These are phyloP conservation scores for Paramecium caudatum DNA, from an alignment of 73 alveolate species.

Conservation along the genomic window DNA sequence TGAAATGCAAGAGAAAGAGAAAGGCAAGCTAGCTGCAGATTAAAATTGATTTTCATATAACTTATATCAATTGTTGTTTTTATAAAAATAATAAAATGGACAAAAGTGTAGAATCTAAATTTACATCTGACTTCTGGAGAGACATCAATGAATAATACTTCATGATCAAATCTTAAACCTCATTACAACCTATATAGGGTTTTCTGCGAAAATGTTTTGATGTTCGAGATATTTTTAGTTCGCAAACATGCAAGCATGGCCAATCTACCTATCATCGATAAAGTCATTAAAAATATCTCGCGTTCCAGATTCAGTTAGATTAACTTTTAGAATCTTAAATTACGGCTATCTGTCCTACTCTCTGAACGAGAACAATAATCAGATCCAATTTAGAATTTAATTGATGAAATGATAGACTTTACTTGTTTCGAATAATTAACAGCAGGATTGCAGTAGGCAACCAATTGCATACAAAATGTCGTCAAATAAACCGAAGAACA, in stretches of 20 bases:
- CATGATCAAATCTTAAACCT: neutral
- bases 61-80: neutral
- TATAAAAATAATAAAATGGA: slow-evolving; percentile 26
- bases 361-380: neutral
- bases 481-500: neutral
- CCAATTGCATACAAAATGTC: neutral
- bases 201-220: neutral
- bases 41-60: neutral
- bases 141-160: slow-evolving; percentile 17
- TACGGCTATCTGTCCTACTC: neutral
- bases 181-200: neutral
- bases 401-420: slow-evolving; percentile 46
- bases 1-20: too few species aligned
- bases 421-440: neutral
- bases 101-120: slow-evolving; percentile 13
- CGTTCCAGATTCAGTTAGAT: slow-evolving; percentile 13
- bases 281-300: neutral
- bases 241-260: neutral
- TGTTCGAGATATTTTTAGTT: neutral
- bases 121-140: slow-evolving; percentile 46
- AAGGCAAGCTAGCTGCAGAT: neutral
- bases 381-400: slow-evolving; percentile 36
- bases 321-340: neutral
- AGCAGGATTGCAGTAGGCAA: neutral
- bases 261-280: neutral